Base-by-base conservation (phyloP, 192 early-diverging fungal species). In the Kappamyces sp. region DNA sequence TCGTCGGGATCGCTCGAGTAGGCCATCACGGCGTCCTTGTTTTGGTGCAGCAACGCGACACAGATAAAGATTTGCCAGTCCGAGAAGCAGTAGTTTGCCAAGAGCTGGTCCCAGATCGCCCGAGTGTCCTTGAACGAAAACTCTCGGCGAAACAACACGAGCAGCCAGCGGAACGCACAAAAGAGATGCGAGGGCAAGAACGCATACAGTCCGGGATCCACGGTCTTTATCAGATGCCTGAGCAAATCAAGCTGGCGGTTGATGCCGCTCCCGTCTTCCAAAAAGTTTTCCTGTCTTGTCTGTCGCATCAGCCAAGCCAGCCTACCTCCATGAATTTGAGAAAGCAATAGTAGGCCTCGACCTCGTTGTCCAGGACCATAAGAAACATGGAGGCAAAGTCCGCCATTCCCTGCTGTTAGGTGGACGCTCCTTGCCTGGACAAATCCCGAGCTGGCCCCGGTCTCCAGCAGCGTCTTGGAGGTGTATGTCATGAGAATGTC, bases 321-420 rank as follows among this genome's bases (percentile, higher is more conserved):
- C 89, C 89, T 47, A 80, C 76, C 46, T 91, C 77, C 96, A 99
- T 99, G 55, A 91, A 86, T 8, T 73, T 77, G 0, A 80, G 79
- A 68, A 99, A 97, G 31, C 86, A 87, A 91, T 93, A 99, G 60
- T 97, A 99, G 0, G 90, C 80, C 29, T 93, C 75, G 34, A 80
- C 81, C 70, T 97, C 96, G 60, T 96, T 88, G 40, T 81, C 72
- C 71, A 94, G 86, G 2, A 93, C 87, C 5, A 83, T 88, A 72
- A 90, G 87, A 5, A 98, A 75, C 7, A 93, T 91, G n/a, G 93
- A 86, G 40, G 91, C 71, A 31, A 99, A 73, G 60, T 99, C 96
- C 14, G 84, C 87, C 96, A 99, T 99, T 4, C 96, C 96, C 69
- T 99, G 93, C 1, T 94, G 92, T 59, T 93, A 96, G 31, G 90